These are phyloP conservation scores for Apiospora malaysiana DNA, from an alignment of 2,329 filamentous ascomycete species.

Conservation along the genomic window DNA sequence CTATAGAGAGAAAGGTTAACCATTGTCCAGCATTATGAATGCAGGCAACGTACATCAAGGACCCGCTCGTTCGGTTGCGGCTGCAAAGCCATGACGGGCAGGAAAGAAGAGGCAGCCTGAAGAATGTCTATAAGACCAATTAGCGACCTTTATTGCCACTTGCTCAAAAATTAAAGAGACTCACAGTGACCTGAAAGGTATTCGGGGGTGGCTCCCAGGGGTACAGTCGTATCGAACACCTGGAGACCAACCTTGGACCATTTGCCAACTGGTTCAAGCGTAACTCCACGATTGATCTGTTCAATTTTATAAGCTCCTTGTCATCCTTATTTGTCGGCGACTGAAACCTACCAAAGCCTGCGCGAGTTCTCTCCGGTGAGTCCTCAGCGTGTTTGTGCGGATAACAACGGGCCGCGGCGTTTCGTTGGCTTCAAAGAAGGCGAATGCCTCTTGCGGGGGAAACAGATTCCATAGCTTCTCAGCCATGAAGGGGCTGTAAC, in stretches of 20 bases:
- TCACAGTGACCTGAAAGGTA: conserved; percentile 88
- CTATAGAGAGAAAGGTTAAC: background rate
- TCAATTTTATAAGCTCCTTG: background rate
- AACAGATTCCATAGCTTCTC: conserved; percentile 96
- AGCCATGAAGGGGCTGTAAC: conserved; percentile 92
- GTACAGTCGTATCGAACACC: conserved; percentile 85
- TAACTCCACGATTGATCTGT: conserved; percentile 89
- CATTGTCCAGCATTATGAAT: background rate
- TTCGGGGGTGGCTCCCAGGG: conserved; percentile 83
- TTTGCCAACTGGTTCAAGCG: conserved; percentile 94
- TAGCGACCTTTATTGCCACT: background rate
- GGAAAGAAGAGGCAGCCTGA: conserved; percentile 94
- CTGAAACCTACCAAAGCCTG: conserved; percentile 67
- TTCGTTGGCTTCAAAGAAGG: conserved; percentile 99
- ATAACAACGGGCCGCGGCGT: conserved; percentile 92
- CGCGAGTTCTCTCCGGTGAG: conserved; percentile 78
- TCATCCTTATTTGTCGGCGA: conserved; percentile 26
- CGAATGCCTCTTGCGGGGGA: conserved; percentile 90
- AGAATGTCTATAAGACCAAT: conserved; percentile 70
- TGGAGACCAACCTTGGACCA: conserved; percentile 99
- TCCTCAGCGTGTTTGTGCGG: conserved; percentile 92
- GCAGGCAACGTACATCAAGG: conserved; percentile 14
- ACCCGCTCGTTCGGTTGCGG: conserved; percentile 15
- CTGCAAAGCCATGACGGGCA: conserved; percentile 86
- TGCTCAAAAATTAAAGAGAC: background rate